Base-by-base conservation (phyloP, 768 basidiomycete genomes). In the Podaxis sp. region DNA sequence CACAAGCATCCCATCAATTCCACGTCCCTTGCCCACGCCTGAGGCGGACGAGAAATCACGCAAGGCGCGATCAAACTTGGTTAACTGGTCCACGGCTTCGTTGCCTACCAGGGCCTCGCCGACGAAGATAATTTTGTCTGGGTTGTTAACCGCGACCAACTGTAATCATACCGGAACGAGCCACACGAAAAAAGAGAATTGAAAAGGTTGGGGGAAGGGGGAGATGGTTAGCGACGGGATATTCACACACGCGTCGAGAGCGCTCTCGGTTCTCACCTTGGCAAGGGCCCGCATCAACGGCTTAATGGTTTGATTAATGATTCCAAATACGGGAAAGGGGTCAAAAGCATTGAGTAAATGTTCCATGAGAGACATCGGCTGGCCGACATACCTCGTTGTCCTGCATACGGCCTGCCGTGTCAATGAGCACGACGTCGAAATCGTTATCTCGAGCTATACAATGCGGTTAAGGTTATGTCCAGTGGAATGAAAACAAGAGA, bases 371-470 rank as follows among this genome's bases (percentile, higher is more conserved):
- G 38, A 59, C 59, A 27, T 50, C 17, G 60, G 37, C 61, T 55
- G 9, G 38, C 51, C 81, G 46, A 53, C 81, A 36, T 69, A 92
- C 92, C 85, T 98, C 97, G 73, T 98, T 99, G 74, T 98, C 97
- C 74, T 99, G 97, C 97, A 98, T 98, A 58, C 96, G 85, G 1
- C 97, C 97, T 19, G 97, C 97, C 1, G 97, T 98, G 73, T 99
- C 97, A 69, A 99, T 94, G 50, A 99, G 80, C 5, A 99, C 96
- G 24, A 98, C 95, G 68, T 99, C 97, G 72, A 97, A 98, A 64
- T 88, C 86, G 64, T 91, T 89, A 68, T 96, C 93, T 66, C 87
- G 89, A 36, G 87, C 96, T 97, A 71, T 17, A 57, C 17, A 53
- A 22, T 12, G 22, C 33, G 33, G 33, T 33, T 33, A 59, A 58